A percentile compares a stretch with the other conserved stretches of the same genome.
Evolutionary conservation across 78 protist genomes (phyloP).

Genomic region (Anaeramoeba ignava): DNA sequence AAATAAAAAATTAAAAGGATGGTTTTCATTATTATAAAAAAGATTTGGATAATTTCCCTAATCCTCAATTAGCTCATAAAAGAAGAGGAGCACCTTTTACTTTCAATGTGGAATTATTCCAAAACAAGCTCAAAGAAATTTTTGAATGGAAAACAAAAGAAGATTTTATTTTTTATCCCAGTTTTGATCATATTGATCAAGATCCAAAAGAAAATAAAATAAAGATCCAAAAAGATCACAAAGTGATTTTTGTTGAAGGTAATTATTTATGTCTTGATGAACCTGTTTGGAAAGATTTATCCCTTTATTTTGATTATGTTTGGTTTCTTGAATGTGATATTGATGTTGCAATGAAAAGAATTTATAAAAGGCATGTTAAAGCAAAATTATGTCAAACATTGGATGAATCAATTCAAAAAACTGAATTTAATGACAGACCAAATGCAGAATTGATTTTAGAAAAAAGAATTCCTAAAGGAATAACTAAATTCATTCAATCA

Average conservation of each 20-base stretch:
- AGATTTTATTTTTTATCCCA: background rate
- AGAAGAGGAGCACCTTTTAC: background rate
- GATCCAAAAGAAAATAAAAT: background rate
- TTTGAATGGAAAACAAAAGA: background rate
- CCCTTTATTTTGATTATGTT: background rate
- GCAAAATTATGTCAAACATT: background rate
- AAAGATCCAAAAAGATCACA: background rate
- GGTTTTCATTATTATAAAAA: background rate
- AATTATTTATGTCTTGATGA: background rate
- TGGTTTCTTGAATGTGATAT: background rate
- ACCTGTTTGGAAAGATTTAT: background rate
- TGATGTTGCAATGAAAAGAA: background rate
- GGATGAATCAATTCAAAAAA: background rate
- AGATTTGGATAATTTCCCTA: background rate
- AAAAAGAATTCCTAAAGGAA: no score
- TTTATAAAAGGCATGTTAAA: background rate
- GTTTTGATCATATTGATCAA: background rate
- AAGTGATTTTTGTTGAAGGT: background rate
- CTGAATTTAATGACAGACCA: background rate
- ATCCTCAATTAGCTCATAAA: background rate
- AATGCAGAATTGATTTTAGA: background rate
- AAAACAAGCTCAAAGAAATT: background rate
- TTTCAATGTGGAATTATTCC: background rate
- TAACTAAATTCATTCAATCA: no score
- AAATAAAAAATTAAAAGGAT: no score